Percentiles rank a stretch among this genome's conserved stretches.
Conservation (phyloP, 2,329 filamentous ascomycete species). For the Ceratocystis harringtonii region DNA sequence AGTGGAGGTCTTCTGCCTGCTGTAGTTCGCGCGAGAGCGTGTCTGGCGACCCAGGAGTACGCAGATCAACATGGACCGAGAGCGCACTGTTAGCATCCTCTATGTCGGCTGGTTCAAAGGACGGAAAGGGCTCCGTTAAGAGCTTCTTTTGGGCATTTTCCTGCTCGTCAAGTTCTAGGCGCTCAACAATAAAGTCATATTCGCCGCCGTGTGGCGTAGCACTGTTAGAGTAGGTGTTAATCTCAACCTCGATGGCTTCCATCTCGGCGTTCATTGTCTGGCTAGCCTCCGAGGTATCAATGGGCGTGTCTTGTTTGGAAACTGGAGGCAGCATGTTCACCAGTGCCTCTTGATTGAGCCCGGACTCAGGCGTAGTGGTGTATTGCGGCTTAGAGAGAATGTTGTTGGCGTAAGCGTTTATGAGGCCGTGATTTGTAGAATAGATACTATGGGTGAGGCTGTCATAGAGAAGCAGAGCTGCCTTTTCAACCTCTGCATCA, state of each 20-base stretch:
- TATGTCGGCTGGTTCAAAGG: not conserved
- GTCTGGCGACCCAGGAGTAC: not conserved
- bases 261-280: slow-evolving; percentile 21
- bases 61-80: not conserved
- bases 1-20: not conserved
- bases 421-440: slow-evolving; percentile 24
- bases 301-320: not conserved
- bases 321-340: not conserved
- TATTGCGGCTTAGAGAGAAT: not conserved
- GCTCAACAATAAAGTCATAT: slow-evolving; percentile 6
- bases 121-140: not conserved
- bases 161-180: not conserved
- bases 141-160: not conserved
- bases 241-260: slow-evolving; percentile 3
- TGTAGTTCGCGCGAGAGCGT: not conserved
- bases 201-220: not conserved
- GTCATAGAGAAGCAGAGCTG: slow-evolving; percentile 20
- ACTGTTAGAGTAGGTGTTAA: slow-evolving; percentile 3
- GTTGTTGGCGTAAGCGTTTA: not conserved
- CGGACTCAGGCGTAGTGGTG: not conserved
- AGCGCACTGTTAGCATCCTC: slow-evolving; percentile 7
- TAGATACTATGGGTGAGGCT: slow-evolving; percentile 20
- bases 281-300: not conserved
- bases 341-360: not conserved
- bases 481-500: slow-evolving; percentile 28